Conservation (phyloP, 805 yeast species). For the Spathaspora girioi region DNA sequence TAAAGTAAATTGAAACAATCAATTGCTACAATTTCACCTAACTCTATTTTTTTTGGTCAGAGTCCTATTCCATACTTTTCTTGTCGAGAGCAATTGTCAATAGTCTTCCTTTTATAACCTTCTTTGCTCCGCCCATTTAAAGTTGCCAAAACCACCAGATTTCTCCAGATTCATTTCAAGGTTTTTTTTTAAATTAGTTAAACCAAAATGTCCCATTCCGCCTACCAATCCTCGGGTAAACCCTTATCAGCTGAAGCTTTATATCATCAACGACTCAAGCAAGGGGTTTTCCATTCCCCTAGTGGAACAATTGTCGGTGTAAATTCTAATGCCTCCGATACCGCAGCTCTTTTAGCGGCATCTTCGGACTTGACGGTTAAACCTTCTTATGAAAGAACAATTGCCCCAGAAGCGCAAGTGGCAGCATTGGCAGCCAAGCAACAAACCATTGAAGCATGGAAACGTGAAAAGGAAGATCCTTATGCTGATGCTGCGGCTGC, state of each 20-base stretch:
- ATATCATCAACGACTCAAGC: conserved; percentile 68
- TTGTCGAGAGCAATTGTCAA: neutral
- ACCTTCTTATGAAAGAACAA: conserved; percentile 57
- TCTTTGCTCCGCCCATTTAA: no score
- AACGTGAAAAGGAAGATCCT: conserved; percentile 41
- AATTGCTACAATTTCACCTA: neutral
- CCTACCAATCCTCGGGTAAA: conserved; percentile 66
- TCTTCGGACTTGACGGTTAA: conserved; percentile 59
- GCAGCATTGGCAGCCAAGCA: conserved; percentile 51
- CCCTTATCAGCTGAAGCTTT: conserved; percentile 73
- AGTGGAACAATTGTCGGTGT: conserved; percentile 55
- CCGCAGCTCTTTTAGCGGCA: conserved; percentile 75
- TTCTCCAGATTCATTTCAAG: neutral
- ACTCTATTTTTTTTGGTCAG: neutral
- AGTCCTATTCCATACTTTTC: neutral
- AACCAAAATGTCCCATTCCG: conserved; percentile 34
- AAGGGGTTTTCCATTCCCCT: conserved; percentile 58
- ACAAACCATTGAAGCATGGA: conserved; percentile 48
- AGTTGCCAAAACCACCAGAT: neutral
- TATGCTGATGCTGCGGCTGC: conserved; percentile 50
- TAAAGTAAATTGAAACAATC: neutral
- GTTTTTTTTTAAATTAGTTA: neutral
- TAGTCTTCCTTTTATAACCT: neutral
- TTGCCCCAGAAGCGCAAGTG: conserved; percentile 59
- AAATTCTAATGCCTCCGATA: conserved; percentile 62